Conservation (phyloP, 2,329 filamentous ascomycete genomes). For the Sporothrix brunneoviolacea region DNA sequence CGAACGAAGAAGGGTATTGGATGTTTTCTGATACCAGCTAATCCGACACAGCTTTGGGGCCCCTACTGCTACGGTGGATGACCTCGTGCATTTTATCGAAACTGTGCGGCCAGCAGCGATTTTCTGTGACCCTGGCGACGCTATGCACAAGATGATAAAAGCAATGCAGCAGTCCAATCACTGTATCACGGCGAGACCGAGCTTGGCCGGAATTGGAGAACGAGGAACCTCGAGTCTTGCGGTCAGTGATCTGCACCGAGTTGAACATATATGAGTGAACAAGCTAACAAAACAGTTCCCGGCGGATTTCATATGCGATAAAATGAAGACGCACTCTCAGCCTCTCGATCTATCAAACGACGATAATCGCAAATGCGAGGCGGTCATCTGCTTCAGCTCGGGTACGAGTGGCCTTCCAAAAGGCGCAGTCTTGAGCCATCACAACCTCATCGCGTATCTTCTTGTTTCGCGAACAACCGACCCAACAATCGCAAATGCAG, state of each 20-base stretch:
- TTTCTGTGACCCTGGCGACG: not conserved
- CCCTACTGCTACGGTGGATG: not conserved
- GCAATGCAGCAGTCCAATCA: not conserved
- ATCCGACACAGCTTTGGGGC: not conserved
- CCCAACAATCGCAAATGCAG: not conserved
- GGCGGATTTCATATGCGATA: conserved; percentile 2
- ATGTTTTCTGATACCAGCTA: no score
- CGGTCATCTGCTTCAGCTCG: conserved; percentile 7
- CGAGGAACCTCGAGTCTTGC: not conserved
- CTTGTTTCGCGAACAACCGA: not conserved
- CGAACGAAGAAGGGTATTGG: no score
- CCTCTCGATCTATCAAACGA: not conserved
- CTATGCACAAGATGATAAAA: not conserved
- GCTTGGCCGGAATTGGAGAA: not conserved
- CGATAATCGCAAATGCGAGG: not conserved
- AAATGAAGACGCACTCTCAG: not conserved
- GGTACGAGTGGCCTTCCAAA: conserved; percentile 7
- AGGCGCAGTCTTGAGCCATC: conserved; percentile 3
- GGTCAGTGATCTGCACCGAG: not conserved
- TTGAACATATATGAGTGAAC: no score
- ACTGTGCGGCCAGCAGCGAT: conserved; percentile 1
- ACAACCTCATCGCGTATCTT: conserved; percentile 4
- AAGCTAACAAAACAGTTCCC: not conserved
- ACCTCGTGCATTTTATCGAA: conserved; percentile 3
- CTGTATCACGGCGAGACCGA: not conserved